Percentiles rank a stretch among this genome's conserved stretches.
These are phyloP conservation scores for Periconia digitata DNA, from an alignment of 2,329 filamentous ascomycete species.

Conservation along the genomic window DNA sequence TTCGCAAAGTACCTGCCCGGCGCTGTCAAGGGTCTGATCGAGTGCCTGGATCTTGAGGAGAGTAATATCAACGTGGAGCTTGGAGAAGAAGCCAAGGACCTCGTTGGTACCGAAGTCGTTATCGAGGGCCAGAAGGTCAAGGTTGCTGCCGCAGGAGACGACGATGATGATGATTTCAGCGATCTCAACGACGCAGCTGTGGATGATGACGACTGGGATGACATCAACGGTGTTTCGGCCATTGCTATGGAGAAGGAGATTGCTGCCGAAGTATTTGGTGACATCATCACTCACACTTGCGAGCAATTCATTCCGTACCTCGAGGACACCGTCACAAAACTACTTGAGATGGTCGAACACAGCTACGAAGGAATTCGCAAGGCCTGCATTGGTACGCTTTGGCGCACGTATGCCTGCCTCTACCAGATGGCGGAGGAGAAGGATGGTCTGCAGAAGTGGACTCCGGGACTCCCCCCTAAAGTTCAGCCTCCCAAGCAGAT, in stretches of 20 bases:
- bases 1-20: conserved; percentile 64
- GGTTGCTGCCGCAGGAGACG: conserved; percentile 64
- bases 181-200: conserved; percentile 55
- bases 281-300: conserved; percentile 86
- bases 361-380: conserved; percentile 92
- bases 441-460: conserved; percentile 77
- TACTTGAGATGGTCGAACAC: conserved; percentile 82
- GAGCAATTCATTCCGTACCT: conserved; percentile 80
- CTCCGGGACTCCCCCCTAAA: conserved; percentile 81
- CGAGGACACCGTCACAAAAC: conserved; percentile 80
- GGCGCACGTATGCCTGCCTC: conserved; percentile 89
- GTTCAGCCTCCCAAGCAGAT: conserved; percentile 77
- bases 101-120: conserved; percentile 74
- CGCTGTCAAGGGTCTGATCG: conserved; percentile 77
- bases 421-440: conserved; percentile 85
- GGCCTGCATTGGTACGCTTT: conserved; percentile 85
- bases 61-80: conserved; percentile 76
- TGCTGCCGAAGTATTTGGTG: conserved; percentile 89
- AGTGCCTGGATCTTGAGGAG: conserved; percentile 87
- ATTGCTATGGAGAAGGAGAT: conserved; percentile 97
- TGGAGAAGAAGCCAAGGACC: conserved; percentile 71
- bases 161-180: conserved; percentile 67
- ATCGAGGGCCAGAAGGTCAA: conserved; percentile 85
- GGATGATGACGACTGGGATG: conserved; percentile 81
- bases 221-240: conserved; percentile 81